These are phyloP conservation scores for Lachancea sp. DNA, from an alignment of 805 yeast genomes.

Conservation along the genomic window DNA sequence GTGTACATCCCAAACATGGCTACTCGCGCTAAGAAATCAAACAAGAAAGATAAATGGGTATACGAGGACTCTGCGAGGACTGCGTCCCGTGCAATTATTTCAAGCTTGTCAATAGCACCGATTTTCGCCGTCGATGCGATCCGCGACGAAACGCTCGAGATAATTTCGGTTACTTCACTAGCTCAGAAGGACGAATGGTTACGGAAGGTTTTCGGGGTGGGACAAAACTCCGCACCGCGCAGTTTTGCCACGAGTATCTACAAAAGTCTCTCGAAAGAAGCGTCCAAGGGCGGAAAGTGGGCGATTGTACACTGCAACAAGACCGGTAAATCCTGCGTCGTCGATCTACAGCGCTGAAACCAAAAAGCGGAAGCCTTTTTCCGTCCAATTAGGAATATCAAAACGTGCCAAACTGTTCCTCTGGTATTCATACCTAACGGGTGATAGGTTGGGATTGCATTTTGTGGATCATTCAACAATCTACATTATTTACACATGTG, in stretches of 20 bases:
- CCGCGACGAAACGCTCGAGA: conserved; percentile 77
- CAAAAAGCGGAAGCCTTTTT: too few species aligned
- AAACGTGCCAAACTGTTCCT: too few species aligned
- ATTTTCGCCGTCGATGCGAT: conserved; percentile 69
- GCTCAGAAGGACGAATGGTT: conserved; percentile 69
- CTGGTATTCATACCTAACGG: too few species aligned
- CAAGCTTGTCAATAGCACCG: conserved; percentile 57
- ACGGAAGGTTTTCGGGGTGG: conserved; percentile 69
- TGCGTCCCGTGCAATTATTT: conserved; percentile 50
- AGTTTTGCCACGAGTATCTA: conserved; percentile 73
- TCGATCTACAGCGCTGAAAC: conserved; percentile 65
- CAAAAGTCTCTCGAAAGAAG: conserved; percentile 66
- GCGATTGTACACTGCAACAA: conserved; percentile 75
- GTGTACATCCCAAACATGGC: conserved; percentile 72
- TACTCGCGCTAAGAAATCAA: conserved; percentile 68
- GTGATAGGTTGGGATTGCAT: too few species aligned
- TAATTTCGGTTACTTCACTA: conserved; percentile 72
- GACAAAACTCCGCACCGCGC: conserved; percentile 71
- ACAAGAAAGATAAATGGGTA: conserved; percentile 70
- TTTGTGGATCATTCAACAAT: not conserved
- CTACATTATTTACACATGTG: not conserved
- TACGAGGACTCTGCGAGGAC: conserved; percentile 65
- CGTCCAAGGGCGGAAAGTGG: conserved; percentile 63
- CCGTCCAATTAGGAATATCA: too few species aligned
- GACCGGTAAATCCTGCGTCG: conserved; percentile 60